Evolutionary conservation across 768 basidiomycete species (phyloP), one percentile per base, ranked within the genome.

Genomic region (Lentinus brumalis): DNA sequence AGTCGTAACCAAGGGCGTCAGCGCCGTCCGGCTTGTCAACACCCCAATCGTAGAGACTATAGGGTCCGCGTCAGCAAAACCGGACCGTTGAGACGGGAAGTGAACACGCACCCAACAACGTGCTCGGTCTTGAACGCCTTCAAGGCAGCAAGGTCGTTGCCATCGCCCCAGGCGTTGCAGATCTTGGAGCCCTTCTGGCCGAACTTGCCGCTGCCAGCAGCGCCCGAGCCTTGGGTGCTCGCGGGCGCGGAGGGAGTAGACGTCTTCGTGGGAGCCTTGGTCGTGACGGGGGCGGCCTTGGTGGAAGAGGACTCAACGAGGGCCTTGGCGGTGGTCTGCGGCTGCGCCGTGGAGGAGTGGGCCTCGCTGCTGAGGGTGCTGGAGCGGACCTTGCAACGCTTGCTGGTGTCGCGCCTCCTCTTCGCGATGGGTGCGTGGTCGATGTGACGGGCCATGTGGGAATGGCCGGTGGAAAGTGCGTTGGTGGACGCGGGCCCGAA

Each of bases 121-220:
- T 79, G 75, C 31, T 40, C 58, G 29, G 79, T 81, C 53, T 78
- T 75, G 71, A 84, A 92, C 66, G 81, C 75, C 14, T 73, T 66
- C 49, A 94, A 78, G 50, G 79, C 73, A 38, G 2, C 0, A 15
- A 73, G 57, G 60, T 79, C 75, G 60, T 84, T 76, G 55, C 81
- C 80, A 58, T 86, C 82, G 40, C 87, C 79, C 88, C 90, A 94
- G 21, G 81, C 88, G 18, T 89, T 70, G 62, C 90, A 84, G 45
- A 82, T 78, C 73, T 92, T 91, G 59, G 42, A 53, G 39, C 58
- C 32, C 42, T 55, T 15, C 42, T 56, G 30, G 59, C 45, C n/a
- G 35, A 31, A 59, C 52, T 56, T 50, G 32, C 29, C 39, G 35
- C 29, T 52, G 41, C 12, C 29, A 62, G 66, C 26, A 38, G 63